Conservation (phyloP, 1,284 basidiomycete species). For the Ceratobasidium papillatum region DNA sequence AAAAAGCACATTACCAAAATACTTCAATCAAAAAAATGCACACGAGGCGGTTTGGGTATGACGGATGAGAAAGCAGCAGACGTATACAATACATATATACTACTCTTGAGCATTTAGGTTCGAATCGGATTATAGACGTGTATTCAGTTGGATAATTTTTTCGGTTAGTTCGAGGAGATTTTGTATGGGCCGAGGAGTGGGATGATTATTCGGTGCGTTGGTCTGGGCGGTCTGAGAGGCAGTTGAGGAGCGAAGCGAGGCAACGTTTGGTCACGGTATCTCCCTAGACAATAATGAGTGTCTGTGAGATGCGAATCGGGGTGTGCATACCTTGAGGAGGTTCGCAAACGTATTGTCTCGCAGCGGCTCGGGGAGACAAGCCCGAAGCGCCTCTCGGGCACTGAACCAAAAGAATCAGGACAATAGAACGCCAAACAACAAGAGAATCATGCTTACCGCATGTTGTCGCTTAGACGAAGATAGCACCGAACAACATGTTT, state of each 20-base stretch:
- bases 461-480: constrained; percentile 93
- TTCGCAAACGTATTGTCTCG: constrained; percentile 93
- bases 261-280: constrained; percentile 98
- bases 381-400: constrained; percentile 93
- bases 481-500: constrained; percentile 99
- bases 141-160: constrained; percentile 14
- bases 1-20: constrained; percentile 11
- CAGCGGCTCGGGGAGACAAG: constrained; percentile 96
- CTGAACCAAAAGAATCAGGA: constrained; percentile 54
- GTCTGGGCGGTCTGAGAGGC: constrained; percentile 67
- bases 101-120: constrained; percentile 1
- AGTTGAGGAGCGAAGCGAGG: constrained; percentile 92
- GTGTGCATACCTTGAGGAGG: constrained; percentile 77
- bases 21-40: constrained; percentile 1
- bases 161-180: neutral
- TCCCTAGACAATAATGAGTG: constrained; percentile 60
- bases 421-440: neutral
- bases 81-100: constrained; percentile 15
- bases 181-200: neutral
- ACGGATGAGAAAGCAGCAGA: neutral
- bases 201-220: constrained; percentile 41
- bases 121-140: constrained; percentile 15
- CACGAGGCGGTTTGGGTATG: neutral
- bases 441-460: constrained; percentile 66
- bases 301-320: neutral